A percentile compares a stretch with the other conserved stretches of the same genome.
Evolutionary conservation across 495 filamentous ascomycete genomes (phyloP).

Genomic region (Penicillium ochrochloron): DNA sequence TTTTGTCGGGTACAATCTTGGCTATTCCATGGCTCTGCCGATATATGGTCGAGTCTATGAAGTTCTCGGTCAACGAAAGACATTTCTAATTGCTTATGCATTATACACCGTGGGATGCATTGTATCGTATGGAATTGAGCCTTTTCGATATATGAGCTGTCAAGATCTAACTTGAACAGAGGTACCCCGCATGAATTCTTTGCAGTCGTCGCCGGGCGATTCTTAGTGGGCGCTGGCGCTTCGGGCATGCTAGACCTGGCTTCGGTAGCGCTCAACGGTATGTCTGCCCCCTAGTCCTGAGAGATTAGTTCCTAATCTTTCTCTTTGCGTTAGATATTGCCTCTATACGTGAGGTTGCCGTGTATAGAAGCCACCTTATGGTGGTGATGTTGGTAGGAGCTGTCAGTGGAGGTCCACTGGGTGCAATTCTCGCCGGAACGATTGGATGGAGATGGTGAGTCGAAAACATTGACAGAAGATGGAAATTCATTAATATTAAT

Average conservation of each 20-base stretch:
- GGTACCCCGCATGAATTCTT: neutral
- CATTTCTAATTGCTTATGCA: neutral
- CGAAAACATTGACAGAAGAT: neutral
- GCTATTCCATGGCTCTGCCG: neutral
- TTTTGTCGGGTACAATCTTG: constrained; percentile 1
- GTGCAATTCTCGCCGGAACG: neutral
- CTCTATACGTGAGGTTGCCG: neutral
- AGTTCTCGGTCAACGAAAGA: neutral
- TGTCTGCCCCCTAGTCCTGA: neutral
- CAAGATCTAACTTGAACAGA: neutral
- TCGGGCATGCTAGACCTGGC: constrained; percentile 2
- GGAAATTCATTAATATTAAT: neutral
- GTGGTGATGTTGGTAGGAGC: neutral
- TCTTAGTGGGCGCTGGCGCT: constrained; percentile 1
- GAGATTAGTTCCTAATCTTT: neutral
- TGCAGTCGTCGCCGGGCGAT: neutral
- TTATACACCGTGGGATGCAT: neutral
- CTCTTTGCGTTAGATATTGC: neutral
- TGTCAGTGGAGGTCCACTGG: neutral
- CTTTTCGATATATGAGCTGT: neutral
- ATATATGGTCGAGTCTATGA: neutral
- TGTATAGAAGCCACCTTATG: neutral
- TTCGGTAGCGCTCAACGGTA: constrained; percentile 2
- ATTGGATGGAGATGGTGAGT: constrained; percentile 4
- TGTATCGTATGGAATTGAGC: neutral